Conservation (phyloP, 805 yeast species). For the Pichia paraexigua region DNA sequence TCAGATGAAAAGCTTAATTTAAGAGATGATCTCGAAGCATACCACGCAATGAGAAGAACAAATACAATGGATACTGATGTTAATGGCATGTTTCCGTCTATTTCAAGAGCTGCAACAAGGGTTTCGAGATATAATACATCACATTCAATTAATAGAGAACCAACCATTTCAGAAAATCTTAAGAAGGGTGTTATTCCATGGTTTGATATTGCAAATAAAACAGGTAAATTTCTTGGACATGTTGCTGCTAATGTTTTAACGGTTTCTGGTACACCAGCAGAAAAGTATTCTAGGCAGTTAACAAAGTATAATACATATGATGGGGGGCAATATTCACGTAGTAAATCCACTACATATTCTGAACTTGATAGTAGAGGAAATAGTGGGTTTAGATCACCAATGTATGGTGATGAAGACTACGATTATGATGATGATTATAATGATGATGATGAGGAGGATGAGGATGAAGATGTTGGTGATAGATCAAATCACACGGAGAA, state of each 20-base stretch:
- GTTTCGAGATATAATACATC: background rate
- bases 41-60: slow-evolving; percentile 30
- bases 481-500: background rate
- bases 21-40: slow-evolving; percentile 54
- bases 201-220: background rate
- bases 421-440: background rate
- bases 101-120: slow-evolving; percentile 3
- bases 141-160: background rate
- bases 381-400: background rate
- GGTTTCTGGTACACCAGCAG: slow-evolving; percentile 6
- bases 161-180: slow-evolving; percentile 6
- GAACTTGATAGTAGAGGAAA: background rate
- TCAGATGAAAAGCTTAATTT: slow-evolving; percentile 60
- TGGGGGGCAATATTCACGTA: background rate
- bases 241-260: slow-evolving; percentile 7
- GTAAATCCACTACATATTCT: background rate
- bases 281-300: slow-evolving; percentile 6
- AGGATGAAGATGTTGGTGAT: background rate
- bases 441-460: background rate
- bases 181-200: slow-evolving; percentile 8
- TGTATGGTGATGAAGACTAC: background rate
- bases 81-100: slow-evolving; percentile 2
- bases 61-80: slow-evolving; percentile 14
- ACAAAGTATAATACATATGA: slow-evolving; percentile 5
- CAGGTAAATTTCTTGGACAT: slow-evolving; percentile 2